These are phyloP conservation scores for Candida anutae DNA, from an alignment of 1,139 yeast species.

Conservation along the genomic window DNA sequence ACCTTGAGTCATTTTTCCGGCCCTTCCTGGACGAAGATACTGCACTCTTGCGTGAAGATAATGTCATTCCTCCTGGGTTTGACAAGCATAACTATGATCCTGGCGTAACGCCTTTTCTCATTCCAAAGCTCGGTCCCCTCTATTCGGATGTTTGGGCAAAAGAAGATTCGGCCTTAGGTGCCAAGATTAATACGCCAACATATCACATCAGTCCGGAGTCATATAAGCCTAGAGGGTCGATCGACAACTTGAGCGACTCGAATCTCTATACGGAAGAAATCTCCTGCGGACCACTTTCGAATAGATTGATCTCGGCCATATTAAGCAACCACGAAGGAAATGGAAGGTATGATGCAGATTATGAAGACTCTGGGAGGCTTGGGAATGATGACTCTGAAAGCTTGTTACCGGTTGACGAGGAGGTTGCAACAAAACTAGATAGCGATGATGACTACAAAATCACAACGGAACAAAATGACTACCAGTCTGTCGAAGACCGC, in stretches of 20 bases:
- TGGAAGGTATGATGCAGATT: slow-evolving; percentile 19
- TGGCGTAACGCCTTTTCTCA: slow-evolving; percentile 55
- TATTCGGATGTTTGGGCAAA: slow-evolving; percentile 83
- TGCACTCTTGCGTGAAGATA: slow-evolving; percentile 58
- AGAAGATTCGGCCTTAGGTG: slow-evolving; percentile 52
- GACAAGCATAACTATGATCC: slow-evolving; percentile 51
- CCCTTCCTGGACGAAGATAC: slow-evolving; percentile 74
- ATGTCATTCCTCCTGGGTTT: slow-evolving; percentile 47
- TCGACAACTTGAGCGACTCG: slow-evolving; percentile 55
- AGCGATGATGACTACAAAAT: slow-evolving; percentile 29
- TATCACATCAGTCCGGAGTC: slow-evolving; percentile 32
- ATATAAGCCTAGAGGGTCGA: slow-evolving; percentile 55
- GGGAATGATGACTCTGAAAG: slow-evolving; percentile 10
- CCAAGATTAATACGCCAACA: slow-evolving; percentile 33
- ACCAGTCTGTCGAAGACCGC: slow-evolving; percentile 77
- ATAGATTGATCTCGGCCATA: slow-evolving; percentile 77
- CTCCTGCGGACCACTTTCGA: slow-evolving; percentile 88
- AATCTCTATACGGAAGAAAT: slow-evolving; percentile 62
- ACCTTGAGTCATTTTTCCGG: slow-evolving; percentile 79
- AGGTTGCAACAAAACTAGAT: slow-evolving; percentile 32
- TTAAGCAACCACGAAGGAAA: slow-evolving; percentile 43
- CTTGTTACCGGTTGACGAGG: slow-evolving; percentile 10
- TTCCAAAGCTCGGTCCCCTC: slow-evolving; percentile 79
- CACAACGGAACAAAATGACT: slow-evolving; percentile 44
- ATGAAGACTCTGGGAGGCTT: slow-evolving; percentile 12